Base-by-base conservation (phyloP, 345 rosid species). In the Aegle marmelos region DNA sequence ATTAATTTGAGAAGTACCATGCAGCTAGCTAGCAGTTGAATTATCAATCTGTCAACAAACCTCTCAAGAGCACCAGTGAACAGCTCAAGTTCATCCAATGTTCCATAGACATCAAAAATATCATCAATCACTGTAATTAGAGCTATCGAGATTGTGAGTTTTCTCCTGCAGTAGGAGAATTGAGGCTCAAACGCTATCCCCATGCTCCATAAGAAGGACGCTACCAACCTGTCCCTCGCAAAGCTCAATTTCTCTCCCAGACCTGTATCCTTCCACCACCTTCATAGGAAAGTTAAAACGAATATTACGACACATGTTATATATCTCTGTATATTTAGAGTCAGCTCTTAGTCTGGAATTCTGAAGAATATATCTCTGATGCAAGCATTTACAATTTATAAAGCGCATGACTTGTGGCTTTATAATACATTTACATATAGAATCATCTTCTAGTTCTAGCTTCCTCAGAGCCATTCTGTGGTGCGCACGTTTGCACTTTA, bases 31-130 rank as follows among this genome's bases (percentile, higher is more conserved):
- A 41, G 4, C 41, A 37, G 9, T 37, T 37, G 9, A 37, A 37
- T 37, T 54, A 28, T 4, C 50, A 50, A 64, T 8, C 54, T 50
- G 34, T 28, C 16, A 2, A 76, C 37, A 28, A 58, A 79, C 83
- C 86, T 80, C 13, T 74, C 64, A 10, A 80, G 79, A 28, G 76
- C 81, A 54, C 76, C 79, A 9, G 86, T 79, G 72, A 79, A 68
- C 9, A 72, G 33, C 48, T 75, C 61, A 45, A 83, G 60, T 61
- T 79, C 85, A 27, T 54, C 62, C 30, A 79, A 34, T 7, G 80
- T 79, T 10, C 82, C 82, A 54, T 48, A 48, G 16, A 75, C 69
- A 63, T 75, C 69, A 22, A 63, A 45, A 63, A 75, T 24, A 22
- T 75, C 85, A 22, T 82, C 82, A n/a, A 82, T 33, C 7, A 37